A percentile compares a stretch with the other conserved stretches of the same genome.
These are phyloP conservation scores for Ceratocystis cacaofunesta DNA, from an alignment of 2,329 filamentous ascomycete species.

Conservation along the genomic window DNA sequence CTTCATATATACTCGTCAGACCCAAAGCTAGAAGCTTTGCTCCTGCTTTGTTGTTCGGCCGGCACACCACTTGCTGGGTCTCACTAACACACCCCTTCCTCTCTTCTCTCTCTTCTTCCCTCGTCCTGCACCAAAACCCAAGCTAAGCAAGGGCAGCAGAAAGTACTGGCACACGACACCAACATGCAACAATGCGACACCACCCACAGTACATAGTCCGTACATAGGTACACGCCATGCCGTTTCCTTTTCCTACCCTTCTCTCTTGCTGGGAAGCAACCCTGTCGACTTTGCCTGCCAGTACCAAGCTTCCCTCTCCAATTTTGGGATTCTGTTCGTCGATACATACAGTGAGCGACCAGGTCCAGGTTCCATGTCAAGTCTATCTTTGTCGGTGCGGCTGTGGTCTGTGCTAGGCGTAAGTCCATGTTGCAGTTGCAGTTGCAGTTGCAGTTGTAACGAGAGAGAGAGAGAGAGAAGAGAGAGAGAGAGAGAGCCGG, in stretches of 20 bases:
- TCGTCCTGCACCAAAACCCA: not conserved
- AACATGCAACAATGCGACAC: not conserved
- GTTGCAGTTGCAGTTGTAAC: not conserved
- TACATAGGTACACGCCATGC: not conserved
- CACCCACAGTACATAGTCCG: not conserved
- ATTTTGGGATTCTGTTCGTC: conserved; percentile 3
- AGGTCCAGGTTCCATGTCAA: conserved; percentile 5
- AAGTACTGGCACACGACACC: not conserved
- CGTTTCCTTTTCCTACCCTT: not conserved
- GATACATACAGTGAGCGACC: not conserved
- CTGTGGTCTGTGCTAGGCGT: not conserved
- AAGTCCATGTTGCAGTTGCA: not conserved
- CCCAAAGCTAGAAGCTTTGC: not conserved
- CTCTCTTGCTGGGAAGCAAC: not conserved
- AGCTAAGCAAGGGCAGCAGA: not conserved
- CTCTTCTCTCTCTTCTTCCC: not conserved
- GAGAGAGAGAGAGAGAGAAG: not conserved
- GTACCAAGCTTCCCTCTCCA: conserved; percentile 6
- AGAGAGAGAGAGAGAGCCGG: not conserved
- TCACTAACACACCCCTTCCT: not conserved
- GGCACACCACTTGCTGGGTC: not conserved
- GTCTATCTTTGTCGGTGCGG: conserved; percentile 7
- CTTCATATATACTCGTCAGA: conserved; percentile 5
- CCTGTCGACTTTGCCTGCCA: not conserved
- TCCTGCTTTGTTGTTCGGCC: not conserved